phyloP scores from a whole-genome alignment of 768 basidiomycete species.

The Lactarius akahatsu region DNA sequence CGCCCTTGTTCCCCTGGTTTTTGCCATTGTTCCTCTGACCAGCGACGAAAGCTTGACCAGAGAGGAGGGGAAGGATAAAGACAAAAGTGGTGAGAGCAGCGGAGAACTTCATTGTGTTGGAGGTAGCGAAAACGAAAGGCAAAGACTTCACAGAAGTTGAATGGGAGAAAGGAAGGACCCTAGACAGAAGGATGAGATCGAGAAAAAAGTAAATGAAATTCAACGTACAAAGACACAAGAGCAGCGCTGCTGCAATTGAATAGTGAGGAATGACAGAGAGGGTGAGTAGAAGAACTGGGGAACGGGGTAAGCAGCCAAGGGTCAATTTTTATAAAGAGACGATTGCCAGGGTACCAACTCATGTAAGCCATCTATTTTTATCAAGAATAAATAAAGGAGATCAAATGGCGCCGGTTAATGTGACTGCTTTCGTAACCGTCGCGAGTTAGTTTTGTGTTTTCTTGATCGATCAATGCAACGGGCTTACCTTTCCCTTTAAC shows the following conservation, averaged over 20 bases:
- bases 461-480: not conserved
- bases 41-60: conserved; percentile 16
- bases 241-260: conserved; percentile 58
- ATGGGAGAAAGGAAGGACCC: conserved; percentile 36
- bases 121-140: conserved; percentile 11
- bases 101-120: conserved; percentile 28
- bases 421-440: not conserved
- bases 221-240: conserved; percentile 30
- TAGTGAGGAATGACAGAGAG: conserved; percentile 29
- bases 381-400: not conserved
- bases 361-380: conserved; percentile 2
- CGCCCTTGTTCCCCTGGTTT: not conserved
- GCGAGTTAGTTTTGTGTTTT: not conserved
- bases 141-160: conserved; percentile 51
- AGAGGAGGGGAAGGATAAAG: conserved; percentile 10
- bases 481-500: conserved; percentile 50
- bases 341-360: conserved; percentile 14
- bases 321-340: conserved; percentile 14
- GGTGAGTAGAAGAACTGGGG: conserved; percentile 25
- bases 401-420: not conserved
- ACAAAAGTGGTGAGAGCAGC: conserved; percentile 17
- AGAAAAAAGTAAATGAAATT: conserved; percentile 5
- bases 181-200: conserved; percentile 29
- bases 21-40: not conserved
- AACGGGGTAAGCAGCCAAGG: not conserved